Evolutionary conservation across 2,329 filamentous ascomycete genomes (phyloP).

Genomic region (Diaporthe sp.): DNA sequence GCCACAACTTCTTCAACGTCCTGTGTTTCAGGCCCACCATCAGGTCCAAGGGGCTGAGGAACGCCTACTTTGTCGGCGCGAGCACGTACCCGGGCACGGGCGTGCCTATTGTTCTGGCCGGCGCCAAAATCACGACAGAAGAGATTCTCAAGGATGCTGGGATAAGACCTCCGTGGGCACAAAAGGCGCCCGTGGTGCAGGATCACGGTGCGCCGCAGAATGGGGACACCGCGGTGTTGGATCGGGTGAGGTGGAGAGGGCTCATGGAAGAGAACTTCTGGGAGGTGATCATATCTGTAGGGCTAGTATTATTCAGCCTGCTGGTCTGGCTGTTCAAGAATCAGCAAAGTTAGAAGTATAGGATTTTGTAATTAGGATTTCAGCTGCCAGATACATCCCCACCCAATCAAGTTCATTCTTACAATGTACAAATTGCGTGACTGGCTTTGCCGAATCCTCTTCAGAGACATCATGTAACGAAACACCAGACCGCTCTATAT

Average conservation of each 20-base stretch:
- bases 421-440: background rate
- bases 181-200: constrained; percentile 42
- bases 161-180: constrained; percentile 50
- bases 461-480: background rate
- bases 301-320: background rate
- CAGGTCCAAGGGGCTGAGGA: constrained; percentile 61
- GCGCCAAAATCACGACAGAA: constrained; percentile 71
- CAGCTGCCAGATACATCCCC: background rate
- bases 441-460: no score
- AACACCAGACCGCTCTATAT: constrained; percentile 7
- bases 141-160: constrained; percentile 57
- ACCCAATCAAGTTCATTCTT: background rate
- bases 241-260: constrained; percentile 35
- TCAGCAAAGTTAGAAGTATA: background rate
- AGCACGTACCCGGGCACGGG: constrained; percentile 83
- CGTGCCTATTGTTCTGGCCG: constrained; percentile 80
- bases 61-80: constrained; percentile 80
- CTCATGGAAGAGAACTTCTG: constrained; percentile 31
- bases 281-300: background rate
- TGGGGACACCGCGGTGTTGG: constrained; percentile 34
- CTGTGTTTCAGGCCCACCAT: constrained; percentile 76
- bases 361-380: background rate
- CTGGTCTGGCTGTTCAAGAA: constrained; percentile 14
- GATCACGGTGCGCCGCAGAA: constrained; percentile 46
- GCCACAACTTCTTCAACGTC: constrained; percentile 82